These are phyloP conservation scores for Pseudopyricularia javanii DNA, from an alignment of 2,329 filamentous ascomycete species.

Conservation along the genomic window DNA sequence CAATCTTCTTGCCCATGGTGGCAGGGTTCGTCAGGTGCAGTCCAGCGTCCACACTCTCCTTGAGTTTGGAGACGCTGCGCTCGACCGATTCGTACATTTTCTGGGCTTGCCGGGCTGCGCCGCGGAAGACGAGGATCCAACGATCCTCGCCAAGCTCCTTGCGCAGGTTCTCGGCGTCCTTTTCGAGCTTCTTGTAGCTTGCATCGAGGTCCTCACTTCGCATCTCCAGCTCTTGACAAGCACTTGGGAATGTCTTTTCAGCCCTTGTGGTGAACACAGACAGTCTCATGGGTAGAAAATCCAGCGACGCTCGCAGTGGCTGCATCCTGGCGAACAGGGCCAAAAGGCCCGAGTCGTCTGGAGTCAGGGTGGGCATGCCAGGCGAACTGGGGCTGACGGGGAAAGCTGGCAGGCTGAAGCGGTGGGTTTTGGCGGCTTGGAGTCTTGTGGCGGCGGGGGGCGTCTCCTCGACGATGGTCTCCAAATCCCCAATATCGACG, in stretches of 20 bases:
- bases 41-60: constrained; percentile 64
- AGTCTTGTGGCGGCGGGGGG: constrained; percentile 41
- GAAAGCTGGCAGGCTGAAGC: constrained; percentile 57
- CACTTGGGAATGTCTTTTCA: constrained; percentile 70
- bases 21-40: constrained; percentile 61
- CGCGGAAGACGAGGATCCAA: constrained; percentile 91
- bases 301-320: constrained; percentile 78
- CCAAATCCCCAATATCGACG: constrained; percentile 74
- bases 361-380: constrained; percentile 41
- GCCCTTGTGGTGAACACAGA: constrained; percentile 76
- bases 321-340: constrained; percentile 93
- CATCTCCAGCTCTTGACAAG: constrained; percentile 77
- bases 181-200: constrained; percentile 79
- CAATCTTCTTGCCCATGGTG: constrained; percentile 67
- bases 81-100: constrained; percentile 97
- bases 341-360: constrained; percentile 79
- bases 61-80: constrained; percentile 70
- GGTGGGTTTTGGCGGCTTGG: constrained; percentile 38
- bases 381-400: constrained; percentile 49
- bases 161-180: constrained; percentile 77
- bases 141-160: constrained; percentile 90
- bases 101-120: constrained; percentile 79
- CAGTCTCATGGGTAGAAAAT: constrained; percentile 90
- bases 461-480: constrained; percentile 85
- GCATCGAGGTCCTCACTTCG: constrained; percentile 63